phyloP scores from a whole-genome alignment of 192 early-diverging fungal species.

The Coemansia sp. region DNA sequence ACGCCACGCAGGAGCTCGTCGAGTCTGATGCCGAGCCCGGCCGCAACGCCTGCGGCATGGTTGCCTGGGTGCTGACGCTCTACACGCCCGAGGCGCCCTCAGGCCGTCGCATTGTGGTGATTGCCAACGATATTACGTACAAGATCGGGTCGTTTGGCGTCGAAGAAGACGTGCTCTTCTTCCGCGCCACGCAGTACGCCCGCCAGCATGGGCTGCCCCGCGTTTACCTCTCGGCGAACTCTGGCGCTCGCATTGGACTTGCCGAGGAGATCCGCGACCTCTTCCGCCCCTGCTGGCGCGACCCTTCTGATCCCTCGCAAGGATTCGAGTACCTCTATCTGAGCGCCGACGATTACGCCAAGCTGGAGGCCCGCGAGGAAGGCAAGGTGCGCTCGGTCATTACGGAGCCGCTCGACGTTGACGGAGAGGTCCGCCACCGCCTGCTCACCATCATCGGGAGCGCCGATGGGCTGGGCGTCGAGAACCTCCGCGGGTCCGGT shows the following conservation, averaged over 20 bases:
- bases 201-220: slow-evolving; percentile 84
- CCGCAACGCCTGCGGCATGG: slow-evolving; percentile 94
- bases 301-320: slow-evolving; percentile 73
- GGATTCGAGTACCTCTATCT: slow-evolving; percentile 96
- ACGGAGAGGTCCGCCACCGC: slow-evolving; percentile 77
- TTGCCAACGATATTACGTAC: slow-evolving; percentile 99
- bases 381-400: slow-evolving; percentile 69
- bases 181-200: slow-evolving; percentile 88
- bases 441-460: slow-evolving; percentile 87
- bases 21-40: slow-evolving; percentile 81
- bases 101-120: slow-evolving; percentile 85
- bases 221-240: slow-evolving; percentile 97
- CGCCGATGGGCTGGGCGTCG: slow-evolving; percentile 89
- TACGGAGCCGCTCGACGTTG: slow-evolving; percentile 63
- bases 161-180: slow-evolving; percentile 90
- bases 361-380: slow-evolving; percentile 58
- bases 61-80: slow-evolving; percentile 87
- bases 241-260: slow-evolving; percentile 96
- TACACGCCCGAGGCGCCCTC: slow-evolving; percentile 92
- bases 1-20: slow-evolving; percentile 65
- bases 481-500: slow-evolving; percentile 95
- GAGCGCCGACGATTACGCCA: slow-evolving; percentile 67
- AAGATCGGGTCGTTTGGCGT: slow-evolving; percentile 97
- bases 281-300: slow-evolving; percentile 89
- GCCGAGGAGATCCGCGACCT: slow-evolving; percentile 87